These are phyloP conservation scores for Curvularia eragrostidis DNA, from an alignment of 2,329 filamentous ascomycete genomes.

Conservation along the genomic window DNA sequence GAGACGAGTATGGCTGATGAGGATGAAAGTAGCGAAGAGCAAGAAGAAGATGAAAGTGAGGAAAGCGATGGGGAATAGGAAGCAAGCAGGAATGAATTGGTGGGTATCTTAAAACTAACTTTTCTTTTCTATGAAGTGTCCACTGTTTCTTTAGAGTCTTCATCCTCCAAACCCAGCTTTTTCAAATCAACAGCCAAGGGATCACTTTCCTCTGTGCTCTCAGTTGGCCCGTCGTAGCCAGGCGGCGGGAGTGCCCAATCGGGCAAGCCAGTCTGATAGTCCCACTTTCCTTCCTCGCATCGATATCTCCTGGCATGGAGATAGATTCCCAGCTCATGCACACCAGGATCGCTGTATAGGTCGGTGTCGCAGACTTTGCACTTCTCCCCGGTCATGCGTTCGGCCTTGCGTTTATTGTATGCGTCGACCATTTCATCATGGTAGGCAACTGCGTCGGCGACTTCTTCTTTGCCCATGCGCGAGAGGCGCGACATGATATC, in stretches of 20 bases:
- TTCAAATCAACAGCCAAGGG: constrained; percentile 54
- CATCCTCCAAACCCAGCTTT: constrained; percentile 49
- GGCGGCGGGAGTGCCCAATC: constrained; percentile 84
- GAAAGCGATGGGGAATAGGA: neutral
- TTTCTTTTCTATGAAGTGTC: constrained; percentile 2
- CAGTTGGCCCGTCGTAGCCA: constrained; percentile 73
- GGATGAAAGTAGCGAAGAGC: neutral
- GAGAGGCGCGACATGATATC: constrained; percentile 86
- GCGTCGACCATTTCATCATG: constrained; percentile 91
- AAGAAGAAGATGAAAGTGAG: neutral
- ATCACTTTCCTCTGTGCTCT: constrained; percentile 62
- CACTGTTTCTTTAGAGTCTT: neutral
- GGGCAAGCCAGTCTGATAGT: constrained; percentile 83
- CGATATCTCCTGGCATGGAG: constrained; percentile 91
- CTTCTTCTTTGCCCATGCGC: constrained; percentile 92
- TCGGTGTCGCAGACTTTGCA: constrained; percentile 86
- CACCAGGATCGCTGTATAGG: constrained; percentile 89
- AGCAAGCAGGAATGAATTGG: constrained; percentile 7
- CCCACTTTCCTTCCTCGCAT: constrained; percentile 82
- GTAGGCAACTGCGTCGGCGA: constrained; percentile 88
- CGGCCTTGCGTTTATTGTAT: constrained; percentile 88
- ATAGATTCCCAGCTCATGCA: constrained; percentile 90
- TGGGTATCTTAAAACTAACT: constrained; percentile 16
- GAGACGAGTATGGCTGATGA: constrained; percentile 3
- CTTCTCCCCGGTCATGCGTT: constrained; percentile 86